Base-by-base conservation (phyloP, 139 green algal genomes). In the Chlorella sp. region DNA sequence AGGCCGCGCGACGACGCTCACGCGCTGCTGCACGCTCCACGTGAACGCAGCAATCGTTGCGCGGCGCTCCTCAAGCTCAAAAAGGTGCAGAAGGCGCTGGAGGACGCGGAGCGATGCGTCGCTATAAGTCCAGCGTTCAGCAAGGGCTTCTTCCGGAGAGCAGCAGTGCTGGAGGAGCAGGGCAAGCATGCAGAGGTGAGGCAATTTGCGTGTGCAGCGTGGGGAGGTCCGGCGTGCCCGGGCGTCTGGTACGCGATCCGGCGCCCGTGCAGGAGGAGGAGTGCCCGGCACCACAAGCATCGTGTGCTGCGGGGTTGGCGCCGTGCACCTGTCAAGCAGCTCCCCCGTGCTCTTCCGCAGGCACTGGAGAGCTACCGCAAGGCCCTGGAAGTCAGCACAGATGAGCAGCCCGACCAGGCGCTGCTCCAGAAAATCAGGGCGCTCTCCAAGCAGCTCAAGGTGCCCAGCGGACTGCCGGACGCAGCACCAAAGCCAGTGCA, bases 1-100 rank as follows among this genome's bases (percentile, higher is more conserved):
- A 24, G 69, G 20, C 22, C 27, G 24, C 5, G 17, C n/a, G 69
- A 17, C 66, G 69, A 62, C 17, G 5, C 24, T 5, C 24, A 29
- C 4, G 59, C 23, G 17, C 59, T 31, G 68, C 68, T 29, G 10
- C 29, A 29, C 22, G 30, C 35, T 5, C 2, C 32, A 31, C 3
- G 2, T 14, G 22, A 33, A 59, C 26, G 6, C 42, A 55, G 5
- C 23, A 59, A 6, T 27, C 10, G 17, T 30, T 90, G 84, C 63
- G 91, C 88, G 2, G 85, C 93, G 3, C 77, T 98, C 35, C 70
- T 98, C 31, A 88, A 97, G 70, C 87, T 98, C 10, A 90, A 90
- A 36, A 98, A 98, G 85, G 80, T 96, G 1, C 83, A 73, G 1
- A 96, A 97, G 75, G 94, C 93, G 1, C 62, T 97, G n/a, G 79